Evolutionary conservation across 1,284 basidiomycete species (phyloP), one percentile per base, ranked within the genome.

Genomic region (Sanguinoderma infundibulare): DNA sequence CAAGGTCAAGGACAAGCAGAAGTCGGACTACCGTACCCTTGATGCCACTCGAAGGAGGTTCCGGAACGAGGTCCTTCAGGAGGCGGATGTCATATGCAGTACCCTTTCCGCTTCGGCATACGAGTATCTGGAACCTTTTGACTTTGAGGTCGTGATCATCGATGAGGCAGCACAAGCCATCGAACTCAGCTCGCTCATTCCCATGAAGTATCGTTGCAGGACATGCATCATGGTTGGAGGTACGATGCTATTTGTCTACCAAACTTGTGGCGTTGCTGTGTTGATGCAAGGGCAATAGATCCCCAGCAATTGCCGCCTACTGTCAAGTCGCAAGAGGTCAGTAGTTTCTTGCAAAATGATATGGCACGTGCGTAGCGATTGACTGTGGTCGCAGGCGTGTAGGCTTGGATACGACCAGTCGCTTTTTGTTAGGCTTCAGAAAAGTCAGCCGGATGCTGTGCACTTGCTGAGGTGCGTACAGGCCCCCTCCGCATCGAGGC

Each of bases 101-200:
- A 99, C 98, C 0, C 82, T 99, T 7, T 95, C 95, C 3, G 96
- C 96, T 34, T 86, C 96, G 7, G 98, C 97, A 2, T 94, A 98
- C 69, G 96, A 98, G 42, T 85, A 86, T 57, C 81, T 99, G 53
- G 87, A 92, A 59, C 81, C 87, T 15, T 88, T 95, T 68, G 92
- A 96, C 57, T 98, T 98, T 72, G 96, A 98, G 70, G 95, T 98
- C 74, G 88, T 99, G 65, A 90, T 99, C 71, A 98, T 99, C 66
- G 98, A 99, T 72, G 98, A 99, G 76, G 98, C 98, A 0, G 97
- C 97, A 1, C 98, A 99, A 76, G 93, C 96, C 4, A 92, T 98
- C 51, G 98, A 99, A 75, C 82, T 98, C 59, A 96, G 94, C 71
- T 95, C 96, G n/a, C 78, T 99, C 61, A 99, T 99, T 64, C 98